Conservation (phyloP, 208 protist genomes). For the Acanthamoeba polyphaga region DNA sequence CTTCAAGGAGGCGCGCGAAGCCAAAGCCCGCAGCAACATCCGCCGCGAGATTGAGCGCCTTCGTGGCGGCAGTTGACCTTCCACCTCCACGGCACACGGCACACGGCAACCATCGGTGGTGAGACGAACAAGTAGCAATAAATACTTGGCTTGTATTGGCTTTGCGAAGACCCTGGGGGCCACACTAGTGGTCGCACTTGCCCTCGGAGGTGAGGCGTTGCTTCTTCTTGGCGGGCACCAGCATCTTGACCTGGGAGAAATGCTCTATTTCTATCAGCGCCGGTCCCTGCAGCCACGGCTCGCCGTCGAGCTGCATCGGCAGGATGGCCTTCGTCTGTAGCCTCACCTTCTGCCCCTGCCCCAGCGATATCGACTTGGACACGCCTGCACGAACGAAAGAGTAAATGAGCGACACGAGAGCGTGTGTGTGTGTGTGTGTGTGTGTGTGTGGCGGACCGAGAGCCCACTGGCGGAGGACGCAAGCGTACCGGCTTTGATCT, state of each 20-base stretch:
- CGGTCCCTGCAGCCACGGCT: conserved; percentile 53
- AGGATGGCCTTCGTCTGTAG: conserved; percentile 56
- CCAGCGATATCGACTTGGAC: conserved; percentile 42
- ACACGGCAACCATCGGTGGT: no score
- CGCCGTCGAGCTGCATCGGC: conserved; percentile 67
- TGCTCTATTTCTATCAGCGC: conserved; percentile 63
- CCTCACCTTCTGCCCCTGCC: conserved; percentile 23
- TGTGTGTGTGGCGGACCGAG: no score
- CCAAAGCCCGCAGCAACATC: conserved; percentile 20
- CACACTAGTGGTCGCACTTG: conserved; percentile 13
- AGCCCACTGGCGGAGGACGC: no score
- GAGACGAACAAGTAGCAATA: no score
- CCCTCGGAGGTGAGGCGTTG: neutral
- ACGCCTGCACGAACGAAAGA: neutral
- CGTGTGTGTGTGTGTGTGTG: neutral
- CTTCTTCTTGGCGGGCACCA: conserved; percentile 58
- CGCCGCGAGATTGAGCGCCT: conserved; percentile 12
- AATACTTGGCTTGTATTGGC: no score
- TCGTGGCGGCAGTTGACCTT: neutral
- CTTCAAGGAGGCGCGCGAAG: neutral
- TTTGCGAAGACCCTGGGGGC: no score
- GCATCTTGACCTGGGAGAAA: conserved; percentile 59
- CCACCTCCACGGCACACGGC: no score
- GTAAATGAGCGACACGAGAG: neutral
- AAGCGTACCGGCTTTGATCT: conserved; percentile 54